A percentile compares a stretch with the other conserved stretches of the same genome.
Conservation (phyloP, 2,329 filamentous ascomycete species). For the Arthroderma uncinatum region DNA sequence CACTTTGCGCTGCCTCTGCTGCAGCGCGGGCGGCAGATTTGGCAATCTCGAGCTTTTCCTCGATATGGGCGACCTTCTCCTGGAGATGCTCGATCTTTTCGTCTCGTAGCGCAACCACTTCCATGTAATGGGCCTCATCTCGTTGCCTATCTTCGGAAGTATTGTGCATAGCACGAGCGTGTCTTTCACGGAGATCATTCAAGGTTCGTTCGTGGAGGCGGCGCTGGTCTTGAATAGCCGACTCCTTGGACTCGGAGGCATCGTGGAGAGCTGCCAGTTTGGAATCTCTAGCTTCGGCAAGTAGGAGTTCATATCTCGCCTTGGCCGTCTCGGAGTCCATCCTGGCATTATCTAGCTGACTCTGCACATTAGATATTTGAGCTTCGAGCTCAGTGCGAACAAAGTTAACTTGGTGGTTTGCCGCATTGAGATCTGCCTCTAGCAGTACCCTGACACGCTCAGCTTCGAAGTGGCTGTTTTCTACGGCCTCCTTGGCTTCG, state of each 20-base stretch:
- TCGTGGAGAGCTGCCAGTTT: constrained; percentile 51
- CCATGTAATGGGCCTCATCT: constrained; percentile 65
- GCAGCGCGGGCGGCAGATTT: constrained; percentile 79
- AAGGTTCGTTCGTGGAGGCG: constrained; percentile 61
- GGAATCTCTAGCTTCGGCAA: constrained; percentile 66
- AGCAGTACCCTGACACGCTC: constrained; percentile 67
- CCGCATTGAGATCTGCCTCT: constrained; percentile 69
- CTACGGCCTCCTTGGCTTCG: constrained; percentile 73
- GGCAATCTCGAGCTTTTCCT: constrained; percentile 83
- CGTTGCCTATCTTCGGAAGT: constrained; percentile 71
- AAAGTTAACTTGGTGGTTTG: constrained; percentile 63
- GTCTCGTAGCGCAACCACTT: constrained; percentile 69
- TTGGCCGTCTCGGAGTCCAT: constrained; percentile 72
- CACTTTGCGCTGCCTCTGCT: constrained; percentile 58
- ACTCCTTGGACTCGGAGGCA: constrained; percentile 42
- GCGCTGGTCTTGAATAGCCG: constrained; percentile 46
- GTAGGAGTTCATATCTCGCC: constrained; percentile 68
- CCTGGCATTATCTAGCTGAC: constrained; percentile 64
- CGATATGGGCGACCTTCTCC: constrained; percentile 71
- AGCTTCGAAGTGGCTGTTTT: constrained; percentile 67
- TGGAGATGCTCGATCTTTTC: constrained; percentile 78
- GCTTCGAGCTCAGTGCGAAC: constrained; percentile 71
- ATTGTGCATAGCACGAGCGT: constrained; percentile 62
- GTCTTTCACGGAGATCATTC: constrained; percentile 63
- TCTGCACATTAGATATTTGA: constrained; percentile 59